These are phyloP conservation scores for Gloeostereum incarnatum DNA, from an alignment of 768 basidiomycete species.

Conservation along the genomic window DNA sequence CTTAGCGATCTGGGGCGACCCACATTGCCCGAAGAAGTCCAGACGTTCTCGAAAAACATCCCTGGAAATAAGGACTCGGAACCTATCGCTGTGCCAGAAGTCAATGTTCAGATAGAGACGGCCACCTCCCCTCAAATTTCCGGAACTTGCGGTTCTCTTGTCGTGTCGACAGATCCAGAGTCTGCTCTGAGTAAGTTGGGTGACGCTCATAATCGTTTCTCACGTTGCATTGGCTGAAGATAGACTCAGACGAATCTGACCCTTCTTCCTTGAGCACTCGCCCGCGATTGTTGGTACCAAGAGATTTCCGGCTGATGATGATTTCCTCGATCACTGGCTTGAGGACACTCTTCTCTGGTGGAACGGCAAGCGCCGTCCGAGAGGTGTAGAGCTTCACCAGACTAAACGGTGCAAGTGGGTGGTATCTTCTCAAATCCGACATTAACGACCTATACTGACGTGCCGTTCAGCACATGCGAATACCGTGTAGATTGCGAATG, in stretches of 20 bases:
- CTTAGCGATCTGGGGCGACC: constrained; percentile 15
- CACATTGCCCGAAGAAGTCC: neutral
- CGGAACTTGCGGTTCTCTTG: too few relatives aligned
- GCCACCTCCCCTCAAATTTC: too few relatives aligned
- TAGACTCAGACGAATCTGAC: too few relatives aligned
- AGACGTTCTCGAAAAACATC: neutral
- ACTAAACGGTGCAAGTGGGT: constrained; percentile 62
- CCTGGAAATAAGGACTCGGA: too few relatives aligned
- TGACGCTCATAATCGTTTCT: too few relatives aligned
- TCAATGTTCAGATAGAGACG: too few relatives aligned
- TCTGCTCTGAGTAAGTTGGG: too few relatives aligned
- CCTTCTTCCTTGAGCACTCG: too few relatives aligned
- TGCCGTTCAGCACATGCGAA: constrained; percentile 50
- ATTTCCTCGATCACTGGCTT: constrained; percentile 44
- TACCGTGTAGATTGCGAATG: constrained; percentile 75
- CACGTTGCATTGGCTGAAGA: too few relatives aligned
- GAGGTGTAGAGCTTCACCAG: constrained; percentile 58
- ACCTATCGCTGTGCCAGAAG: too few relatives aligned
- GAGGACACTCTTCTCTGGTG: constrained; percentile 60
- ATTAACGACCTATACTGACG: constrained; percentile 3
- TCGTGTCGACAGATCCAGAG: too few relatives aligned
- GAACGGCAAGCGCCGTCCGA: constrained; percentile 56
- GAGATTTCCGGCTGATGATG: constrained; percentile 44
- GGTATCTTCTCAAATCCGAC: neutral
- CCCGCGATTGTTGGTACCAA: constrained; percentile 60